Conservation (phyloP, 257 asterid species). For the Cynanchum wilfordii region DNA sequence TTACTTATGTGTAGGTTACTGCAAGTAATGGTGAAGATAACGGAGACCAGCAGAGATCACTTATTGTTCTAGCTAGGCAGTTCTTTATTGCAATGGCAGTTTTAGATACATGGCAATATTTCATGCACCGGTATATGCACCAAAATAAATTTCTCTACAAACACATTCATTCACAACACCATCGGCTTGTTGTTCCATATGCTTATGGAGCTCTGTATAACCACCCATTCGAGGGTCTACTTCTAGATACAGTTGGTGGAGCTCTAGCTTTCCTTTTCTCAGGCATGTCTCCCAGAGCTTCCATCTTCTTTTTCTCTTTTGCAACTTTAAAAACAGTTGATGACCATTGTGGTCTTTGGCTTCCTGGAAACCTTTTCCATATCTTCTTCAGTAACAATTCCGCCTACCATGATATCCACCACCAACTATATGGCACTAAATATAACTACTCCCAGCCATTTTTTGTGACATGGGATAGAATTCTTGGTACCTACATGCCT, state of each 20-base stretch:
- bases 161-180: conserved; percentile 87
- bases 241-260: conserved; percentile 87
- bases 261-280: conserved; percentile 76
- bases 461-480: conserved; percentile 82
- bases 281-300: conserved; percentile 85
- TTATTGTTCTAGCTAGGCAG: conserved; percentile 52
- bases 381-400: conserved; percentile 67
- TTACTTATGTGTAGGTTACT: conserved; percentile 46
- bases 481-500: conserved; percentile 86
- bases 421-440: conserved; percentile 80
- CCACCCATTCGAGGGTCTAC: conserved; percentile 88
- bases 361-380: conserved; percentile 83
- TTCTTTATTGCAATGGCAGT: conserved; percentile 64
- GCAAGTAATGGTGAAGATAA: conserved; percentile 45
- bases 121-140: conserved; percentile 95
- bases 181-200: conserved; percentile 77
- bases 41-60: conserved; percentile 37
- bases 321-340: conserved; percentile 89
- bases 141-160: conserved; percentile 81
- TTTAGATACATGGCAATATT: conserved; percentile 87
- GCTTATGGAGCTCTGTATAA: conserved; percentile 92
- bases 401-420: conserved; percentile 89
- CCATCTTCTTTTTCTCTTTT: conserved; percentile 89
- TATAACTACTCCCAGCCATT: conserved; percentile 90
- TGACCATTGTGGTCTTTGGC: conserved; percentile 91